Evolutionary conservation across 2,329 filamentous ascomycete genomes (phyloP).

Genomic region (Dothiorella sarmentorum): DNA sequence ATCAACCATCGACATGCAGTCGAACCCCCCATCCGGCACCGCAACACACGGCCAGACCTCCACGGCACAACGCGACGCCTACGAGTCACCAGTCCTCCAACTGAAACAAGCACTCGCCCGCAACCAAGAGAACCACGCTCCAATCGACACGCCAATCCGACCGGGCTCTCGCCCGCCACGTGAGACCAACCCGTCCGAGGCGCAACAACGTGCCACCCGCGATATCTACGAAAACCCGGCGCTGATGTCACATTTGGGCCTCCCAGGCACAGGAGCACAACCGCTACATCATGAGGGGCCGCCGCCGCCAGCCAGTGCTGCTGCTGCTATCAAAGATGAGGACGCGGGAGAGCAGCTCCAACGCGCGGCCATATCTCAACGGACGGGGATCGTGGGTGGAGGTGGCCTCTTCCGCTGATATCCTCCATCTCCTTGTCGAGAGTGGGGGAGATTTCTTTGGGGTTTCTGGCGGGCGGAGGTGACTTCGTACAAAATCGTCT

Average conservation of each 20-base stretch:
- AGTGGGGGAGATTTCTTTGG: neutral
- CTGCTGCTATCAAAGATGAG: constrained; percentile 12
- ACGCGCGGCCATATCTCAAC: constrained; percentile 9
- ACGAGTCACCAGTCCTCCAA: constrained; percentile 37
- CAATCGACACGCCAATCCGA: constrained; percentile 3
- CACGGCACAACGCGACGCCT: constrained; percentile 27
- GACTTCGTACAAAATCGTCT: no score
- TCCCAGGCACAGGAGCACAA: neutral
- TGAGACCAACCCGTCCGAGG: neutral
- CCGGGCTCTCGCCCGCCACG: neutral
- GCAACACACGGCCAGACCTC: constrained; percentile 19
- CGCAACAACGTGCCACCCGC: neutral
- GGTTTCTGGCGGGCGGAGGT: no score
- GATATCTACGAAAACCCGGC: constrained; percentile 9
- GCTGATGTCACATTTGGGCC: constrained; percentile 3
- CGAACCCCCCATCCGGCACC: constrained; percentile 37
- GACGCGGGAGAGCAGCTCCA: constrained; percentile 14
- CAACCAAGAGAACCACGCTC: neutral
- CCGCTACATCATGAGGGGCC: no score
- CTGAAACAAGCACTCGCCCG: constrained; percentile 28
- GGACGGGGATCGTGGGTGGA: constrained; percentile 7
- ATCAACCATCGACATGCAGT: constrained; percentile 38
- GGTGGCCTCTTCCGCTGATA: constrained; percentile 9
- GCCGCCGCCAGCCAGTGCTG: neutral
- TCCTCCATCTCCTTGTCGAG: neutral